Base-by-base conservation (phyloP, 192 early-diverging fungal species). In the Paraglomus occultum region DNA sequence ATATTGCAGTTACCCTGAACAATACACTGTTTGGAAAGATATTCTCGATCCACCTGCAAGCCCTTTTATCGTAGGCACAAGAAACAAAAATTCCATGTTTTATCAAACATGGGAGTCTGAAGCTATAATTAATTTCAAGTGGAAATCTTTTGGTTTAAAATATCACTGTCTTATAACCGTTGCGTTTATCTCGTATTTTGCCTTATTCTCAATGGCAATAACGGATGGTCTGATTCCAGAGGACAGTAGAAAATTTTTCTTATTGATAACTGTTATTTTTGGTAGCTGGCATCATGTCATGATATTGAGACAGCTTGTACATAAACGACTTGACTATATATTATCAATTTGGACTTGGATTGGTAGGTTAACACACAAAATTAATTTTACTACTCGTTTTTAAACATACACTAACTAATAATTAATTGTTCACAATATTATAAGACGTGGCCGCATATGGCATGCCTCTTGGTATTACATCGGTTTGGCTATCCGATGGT, bases 121-220 rank as follows among this genome's bases (percentile, higher is more conserved):
- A 62, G 60, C 43, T 10, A 14, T 63, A n/a, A 22, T 63, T 47
- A 11, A 63, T 20, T 63, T 63, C 18, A 63, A 63, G 18, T 63
- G 60, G 60, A 15, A 44, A 11, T 6, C 60, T 47, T 63, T 20
- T 63, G 45, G 60, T 47, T 31, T 15, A 46, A 31, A 46, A 31
- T 63, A 44, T 44, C 38, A 63, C 48, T 43, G 22, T 31, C 7
- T 10, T 17, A 11, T 47, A 6, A 47, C n/a, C 44, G 1, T 23
- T 46, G 2, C 18, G 17, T 63, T 22, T 10, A 44, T 15, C n/a
- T 6, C 1, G 45, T 63, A 47, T 62, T 46, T 48, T 6, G 0
- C 9, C 0, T 47, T 15, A 11, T 63, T 48, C 48, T 42, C 42
- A 5, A 47, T 62, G 17, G 14, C 43, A n/a, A 17, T 20, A 1